These are phyloP conservation scores for Suillus paluster DNA, from an alignment of 768 basidiomycete genomes.

Conservation along the genomic window DNA sequence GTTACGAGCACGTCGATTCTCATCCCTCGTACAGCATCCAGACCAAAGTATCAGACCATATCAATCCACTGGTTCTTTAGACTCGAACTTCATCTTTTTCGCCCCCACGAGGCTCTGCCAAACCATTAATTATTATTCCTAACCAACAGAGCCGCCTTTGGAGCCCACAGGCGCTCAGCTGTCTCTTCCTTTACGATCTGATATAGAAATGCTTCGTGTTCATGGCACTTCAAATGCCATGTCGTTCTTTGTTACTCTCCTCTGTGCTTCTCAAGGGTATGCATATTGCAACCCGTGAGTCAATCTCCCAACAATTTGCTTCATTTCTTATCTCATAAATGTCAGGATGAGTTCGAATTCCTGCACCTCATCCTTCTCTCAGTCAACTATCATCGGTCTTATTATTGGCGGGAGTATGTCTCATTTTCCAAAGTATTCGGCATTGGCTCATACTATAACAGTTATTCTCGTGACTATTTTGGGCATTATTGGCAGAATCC, in stretches of 20 bases:
- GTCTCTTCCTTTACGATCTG: neutral
- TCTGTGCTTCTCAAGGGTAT: conserved; percentile 4
- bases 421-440: neutral
- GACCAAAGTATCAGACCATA: neutral
- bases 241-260: neutral
- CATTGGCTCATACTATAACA: neutral
- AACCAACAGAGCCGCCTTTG: neutral
- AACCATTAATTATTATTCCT: neutral
- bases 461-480: neutral
- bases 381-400: neutral
- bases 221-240: neutral
- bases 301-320: too few relatives aligned
- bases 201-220: neutral
- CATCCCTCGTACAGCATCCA: neutral
- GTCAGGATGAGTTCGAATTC: neutral
- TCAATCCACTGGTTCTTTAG: neutral
- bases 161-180: neutral
- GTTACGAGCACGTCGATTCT: neutral
- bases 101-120: neutral
- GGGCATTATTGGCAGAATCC: neutral
- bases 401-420: neutral
- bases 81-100: neutral
- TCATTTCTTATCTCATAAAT: neutral
- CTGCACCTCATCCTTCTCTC: neutral
- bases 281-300: neutral